Base-by-base conservation (phyloP, 208 protist species). In the Wallacemonas rigidus region DNA sequence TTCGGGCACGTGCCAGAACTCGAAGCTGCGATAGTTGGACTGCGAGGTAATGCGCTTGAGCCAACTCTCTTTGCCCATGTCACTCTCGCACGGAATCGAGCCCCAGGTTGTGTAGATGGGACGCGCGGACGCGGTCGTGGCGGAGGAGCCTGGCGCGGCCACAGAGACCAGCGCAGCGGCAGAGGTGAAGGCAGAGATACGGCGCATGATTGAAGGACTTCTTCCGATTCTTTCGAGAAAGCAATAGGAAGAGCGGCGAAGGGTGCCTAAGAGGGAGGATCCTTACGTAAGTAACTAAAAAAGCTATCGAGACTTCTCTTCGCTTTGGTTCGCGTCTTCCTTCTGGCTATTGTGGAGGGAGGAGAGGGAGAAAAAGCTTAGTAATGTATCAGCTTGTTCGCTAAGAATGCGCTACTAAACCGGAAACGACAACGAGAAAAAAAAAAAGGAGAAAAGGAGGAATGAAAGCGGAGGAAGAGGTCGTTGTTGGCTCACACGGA, bases 51-150 rank as follows among this genome's bases (percentile, higher is more conserved):
- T 75, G 70, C 91, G 91, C 72, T 87, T 85, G 53, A 93, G 64
- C 88, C 89, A 94, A 64, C 81, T 82, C 76, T 91, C 82, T 65
- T 86, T 79, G 64, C 68, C 75, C 2, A 86, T 79, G 84, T 81
- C 88, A 6, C 35, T 38, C 69, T 96, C 91, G 47, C 73, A 72
- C 35, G 87, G 80, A 3, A 93, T 77, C 57, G 85, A 86, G 70
- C 70, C 89, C 89, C 88, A 96, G 7, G 81, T 90, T 11, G 88
- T 96, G 83, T 94, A 96, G 75, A 96, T 91, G 56, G 62, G 45
- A 54, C 91, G 88, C 11, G 57, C n/a, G 9, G 79, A 69, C 6
- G 62, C 58, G 36, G 68, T 54, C 44, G 65, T 62, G 14, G 56
- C 56, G 57, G 44, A 8, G 77, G 38, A 41, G 75, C 51, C 40